phyloP scores from a whole-genome alignment of 352 stramenopile species.

The Thraustochytrium sp. region DNA sequence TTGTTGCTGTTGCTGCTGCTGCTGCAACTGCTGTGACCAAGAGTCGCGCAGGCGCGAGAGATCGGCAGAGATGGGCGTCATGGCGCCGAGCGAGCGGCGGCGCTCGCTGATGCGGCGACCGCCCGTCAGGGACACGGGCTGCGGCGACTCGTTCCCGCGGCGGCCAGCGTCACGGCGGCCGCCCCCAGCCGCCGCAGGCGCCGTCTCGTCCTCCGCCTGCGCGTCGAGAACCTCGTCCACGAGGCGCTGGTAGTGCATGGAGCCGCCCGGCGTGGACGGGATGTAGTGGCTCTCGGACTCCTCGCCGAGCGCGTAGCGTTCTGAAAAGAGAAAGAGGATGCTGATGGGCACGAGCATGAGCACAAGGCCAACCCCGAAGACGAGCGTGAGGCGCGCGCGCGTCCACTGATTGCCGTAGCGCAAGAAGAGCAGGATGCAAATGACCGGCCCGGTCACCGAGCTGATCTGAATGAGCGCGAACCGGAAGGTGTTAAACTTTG shows the following conservation, averaged over 20 bases:
- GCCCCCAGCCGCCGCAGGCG: not conserved
- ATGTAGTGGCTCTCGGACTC: slow-evolving; percentile 65
- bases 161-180: not conserved
- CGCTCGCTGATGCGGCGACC: not conserved
- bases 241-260: slow-evolving; percentile 46
- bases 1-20: not conserved
- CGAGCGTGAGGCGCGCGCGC: slow-evolving; percentile 55
- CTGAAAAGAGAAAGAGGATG: slow-evolving; percentile 66
- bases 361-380: slow-evolving; percentile 61
- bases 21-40: not conserved
- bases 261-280: not conserved
- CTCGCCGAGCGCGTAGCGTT: slow-evolving; percentile 62
- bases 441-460: slow-evolving; percentile 57
- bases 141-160: not conserved
- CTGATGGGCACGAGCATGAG: slow-evolving; percentile 61
- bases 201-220: not conserved
- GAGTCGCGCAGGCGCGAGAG: no score
- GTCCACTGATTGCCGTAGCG: slow-evolving; percentile 64
- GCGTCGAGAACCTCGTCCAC: slow-evolving; percentile 44
- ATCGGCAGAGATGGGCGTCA: not conserved
- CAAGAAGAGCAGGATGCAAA: slow-evolving; percentile 61
- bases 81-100: not conserved
- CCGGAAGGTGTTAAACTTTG: slow-evolving; percentile 65
- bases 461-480: slow-evolving; percentile 60
- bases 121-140: not conserved